phyloP scores from a whole-genome alignment of 2,329 filamentous ascomycete genomes.

The Aureobasidium leucospermi region DNA sequence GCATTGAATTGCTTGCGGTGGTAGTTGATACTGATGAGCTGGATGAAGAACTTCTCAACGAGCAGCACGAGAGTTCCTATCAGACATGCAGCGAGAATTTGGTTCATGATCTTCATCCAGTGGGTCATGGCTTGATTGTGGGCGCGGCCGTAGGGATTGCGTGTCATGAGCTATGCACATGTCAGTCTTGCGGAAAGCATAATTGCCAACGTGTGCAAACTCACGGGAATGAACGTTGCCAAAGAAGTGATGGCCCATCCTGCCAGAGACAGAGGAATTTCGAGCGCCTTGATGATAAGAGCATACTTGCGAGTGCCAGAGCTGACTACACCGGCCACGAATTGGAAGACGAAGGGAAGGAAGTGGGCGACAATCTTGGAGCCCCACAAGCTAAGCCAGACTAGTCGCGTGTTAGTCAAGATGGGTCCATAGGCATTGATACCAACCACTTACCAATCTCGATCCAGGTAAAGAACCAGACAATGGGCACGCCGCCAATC shows the following conservation, averaged over 20 bases:
- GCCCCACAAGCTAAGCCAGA: slow-evolving; percentile 57
- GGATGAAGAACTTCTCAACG: slow-evolving; percentile 70
- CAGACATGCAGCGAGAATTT: slow-evolving; percentile 59
- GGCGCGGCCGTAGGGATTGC: slow-evolving; percentile 27
- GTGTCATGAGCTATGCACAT: slow-evolving; percentile 10
- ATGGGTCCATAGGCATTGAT: background rate
- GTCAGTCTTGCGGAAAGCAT: background rate
- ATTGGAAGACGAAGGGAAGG: slow-evolving; percentile 53
- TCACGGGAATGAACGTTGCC: slow-evolving; percentile 51
- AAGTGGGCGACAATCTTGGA: slow-evolving; percentile 54
- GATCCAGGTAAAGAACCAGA: slow-evolving; percentile 59
- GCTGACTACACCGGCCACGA: slow-evolving; percentile 55
- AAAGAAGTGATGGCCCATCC: slow-evolving; percentile 54
- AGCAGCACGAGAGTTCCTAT: slow-evolving; percentile 64
- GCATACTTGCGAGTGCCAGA: slow-evolving; percentile 59
- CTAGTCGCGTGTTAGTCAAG: slow-evolving; percentile 15
- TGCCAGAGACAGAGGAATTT: slow-evolving; percentile 54
- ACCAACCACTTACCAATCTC: slow-evolving; percentile 41
- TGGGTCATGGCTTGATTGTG: slow-evolving; percentile 11
- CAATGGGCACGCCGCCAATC: slow-evolving; percentile 49
- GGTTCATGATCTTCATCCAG: slow-evolving; percentile 53
- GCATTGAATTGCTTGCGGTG: slow-evolving; percentile 77
- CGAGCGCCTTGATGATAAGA: slow-evolving; percentile 49
- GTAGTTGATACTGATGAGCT: slow-evolving; percentile 78
- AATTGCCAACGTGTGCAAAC: background rate